Percentiles rank a stretch among this genome's conserved stretches.
phyloP scores from a whole-genome alignment of 2,329 filamentous ascomycete species.

The Rosellinia necatrix region DNA sequence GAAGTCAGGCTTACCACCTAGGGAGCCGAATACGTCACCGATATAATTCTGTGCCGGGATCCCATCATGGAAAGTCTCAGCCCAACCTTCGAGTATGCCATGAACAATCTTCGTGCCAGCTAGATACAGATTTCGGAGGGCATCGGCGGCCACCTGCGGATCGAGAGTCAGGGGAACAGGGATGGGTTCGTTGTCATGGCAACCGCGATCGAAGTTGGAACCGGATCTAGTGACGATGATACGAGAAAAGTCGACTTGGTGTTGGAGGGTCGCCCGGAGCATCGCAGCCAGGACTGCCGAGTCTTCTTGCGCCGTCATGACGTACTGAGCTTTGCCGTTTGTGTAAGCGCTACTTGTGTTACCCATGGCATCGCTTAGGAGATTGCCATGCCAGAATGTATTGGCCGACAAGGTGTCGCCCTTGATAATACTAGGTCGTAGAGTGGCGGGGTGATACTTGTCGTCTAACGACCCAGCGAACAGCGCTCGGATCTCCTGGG shows the following conservation, averaged over 20 bases:
- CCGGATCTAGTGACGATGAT: neutral
- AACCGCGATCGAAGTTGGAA: neutral
- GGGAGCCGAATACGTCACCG: neutral
- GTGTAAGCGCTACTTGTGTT: neutral
- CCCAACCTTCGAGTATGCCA: neutral
- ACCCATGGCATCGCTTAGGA: neutral
- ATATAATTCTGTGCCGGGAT: neutral
- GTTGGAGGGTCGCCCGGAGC: neutral
- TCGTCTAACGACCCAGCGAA: neutral
- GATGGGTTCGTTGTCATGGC: neutral
- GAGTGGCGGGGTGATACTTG: neutral
- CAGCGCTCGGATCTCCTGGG: neutral
- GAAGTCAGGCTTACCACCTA: neutral
- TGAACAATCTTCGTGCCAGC: neutral
- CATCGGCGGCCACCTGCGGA: neutral
- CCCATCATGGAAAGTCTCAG: neutral
- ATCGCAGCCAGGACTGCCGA: neutral
- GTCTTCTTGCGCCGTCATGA: neutral
- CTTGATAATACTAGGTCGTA: neutral
- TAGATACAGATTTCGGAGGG: neutral
- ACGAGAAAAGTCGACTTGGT: neutral
- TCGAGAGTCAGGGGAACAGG: neutral
- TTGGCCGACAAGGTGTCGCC: neutral
- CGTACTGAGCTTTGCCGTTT: neutral
- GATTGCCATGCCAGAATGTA: neutral